Evolutionary conservation across 2,329 filamentous ascomycete species (phyloP).

Genomic region (Cordyceps tenuipes): DNA sequence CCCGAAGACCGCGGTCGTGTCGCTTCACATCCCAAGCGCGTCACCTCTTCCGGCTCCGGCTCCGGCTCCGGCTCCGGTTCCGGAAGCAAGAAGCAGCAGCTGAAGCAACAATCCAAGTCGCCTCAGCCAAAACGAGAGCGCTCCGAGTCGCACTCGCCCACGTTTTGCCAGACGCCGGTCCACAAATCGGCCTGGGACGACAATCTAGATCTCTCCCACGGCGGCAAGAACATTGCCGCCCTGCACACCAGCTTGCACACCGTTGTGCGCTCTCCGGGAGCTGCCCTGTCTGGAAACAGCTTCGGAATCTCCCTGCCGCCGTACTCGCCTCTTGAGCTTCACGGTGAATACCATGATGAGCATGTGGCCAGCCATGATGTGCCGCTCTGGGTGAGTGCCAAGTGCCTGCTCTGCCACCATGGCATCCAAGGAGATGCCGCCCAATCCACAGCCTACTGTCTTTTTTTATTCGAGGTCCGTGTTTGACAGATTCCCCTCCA

Average conservation of each 20-base stretch:
- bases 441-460: slow-evolving; percentile 31
- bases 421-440: slow-evolving; percentile 21
- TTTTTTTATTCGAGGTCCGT: slow-evolving; percentile 47
- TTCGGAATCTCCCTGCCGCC: slow-evolving; percentile 31
- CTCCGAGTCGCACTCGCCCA: slow-evolving; percentile 13
- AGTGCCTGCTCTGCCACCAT: slow-evolving; percentile 36
- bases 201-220: slow-evolving; percentile 31
- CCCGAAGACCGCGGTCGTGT: slow-evolving; percentile 45
- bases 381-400: slow-evolving; percentile 32
- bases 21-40: slow-evolving; percentile 45
- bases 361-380: slow-evolving; percentile 22
- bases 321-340: slow-evolving; percentile 31
- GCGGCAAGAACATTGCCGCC: slow-evolving; percentile 32
- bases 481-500: background rate
- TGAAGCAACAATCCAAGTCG: slow-evolving; percentile 16
- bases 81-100: slow-evolving; percentile 4
- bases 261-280: slow-evolving; percentile 22
- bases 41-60: slow-evolving; percentile 22
- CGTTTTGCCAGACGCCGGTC: slow-evolving; percentile 29
- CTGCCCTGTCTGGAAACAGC: slow-evolving; percentile 15
- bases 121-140: slow-evolving; percentile 19
- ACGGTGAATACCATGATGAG: slow-evolving; percentile 18
- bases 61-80: too few relatives aligned
- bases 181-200: slow-evolving; percentile 44
- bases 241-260: slow-evolving; percentile 34